Conservation (phyloP, 345 rosid genomes). For the Eucalyptus tenuipes region DNA sequence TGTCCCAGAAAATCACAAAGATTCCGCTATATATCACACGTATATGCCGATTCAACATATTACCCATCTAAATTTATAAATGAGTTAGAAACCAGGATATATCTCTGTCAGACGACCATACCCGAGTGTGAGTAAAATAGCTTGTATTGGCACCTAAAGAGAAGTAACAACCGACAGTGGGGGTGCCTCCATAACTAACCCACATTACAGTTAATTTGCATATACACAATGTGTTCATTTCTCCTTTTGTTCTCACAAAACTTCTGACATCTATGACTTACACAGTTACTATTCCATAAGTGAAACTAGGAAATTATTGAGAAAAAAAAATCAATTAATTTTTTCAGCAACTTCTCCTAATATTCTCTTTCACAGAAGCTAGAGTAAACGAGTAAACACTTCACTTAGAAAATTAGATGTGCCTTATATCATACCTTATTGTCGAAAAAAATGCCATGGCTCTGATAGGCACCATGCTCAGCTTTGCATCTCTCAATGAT, state of each 20-base stretch:
- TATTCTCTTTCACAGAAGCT: neutral
- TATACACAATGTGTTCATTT: neutral
- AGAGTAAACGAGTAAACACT: neutral
- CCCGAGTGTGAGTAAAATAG: neutral
- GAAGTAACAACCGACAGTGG: neutral
- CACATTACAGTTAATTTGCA: neutral
- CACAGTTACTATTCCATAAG: neutral
- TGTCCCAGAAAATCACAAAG: neutral
- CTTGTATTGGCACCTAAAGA: neutral
- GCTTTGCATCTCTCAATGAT: slow-evolving; percentile 66
- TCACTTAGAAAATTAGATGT: neutral
- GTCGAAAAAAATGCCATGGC: slow-evolving; percentile 68
- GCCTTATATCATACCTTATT: slow-evolving; percentile 41
- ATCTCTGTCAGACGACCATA: neutral
- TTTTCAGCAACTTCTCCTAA: neutral
- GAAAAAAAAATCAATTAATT: neutral
- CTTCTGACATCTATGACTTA: neutral
- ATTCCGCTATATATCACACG: neutral
- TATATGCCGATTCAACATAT: neutral
- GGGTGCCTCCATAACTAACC: neutral
- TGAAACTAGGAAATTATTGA: neutral
- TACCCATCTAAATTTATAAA: neutral
- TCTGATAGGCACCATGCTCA: slow-evolving; percentile 52
- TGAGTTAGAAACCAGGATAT: neutral
- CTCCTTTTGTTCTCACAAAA: neutral